Evolutionary conservation across 352 stramenopile genomes (phyloP), one percentile per base, ranked within the genome.

Genomic region (Phytophthora boehmeriae): DNA sequence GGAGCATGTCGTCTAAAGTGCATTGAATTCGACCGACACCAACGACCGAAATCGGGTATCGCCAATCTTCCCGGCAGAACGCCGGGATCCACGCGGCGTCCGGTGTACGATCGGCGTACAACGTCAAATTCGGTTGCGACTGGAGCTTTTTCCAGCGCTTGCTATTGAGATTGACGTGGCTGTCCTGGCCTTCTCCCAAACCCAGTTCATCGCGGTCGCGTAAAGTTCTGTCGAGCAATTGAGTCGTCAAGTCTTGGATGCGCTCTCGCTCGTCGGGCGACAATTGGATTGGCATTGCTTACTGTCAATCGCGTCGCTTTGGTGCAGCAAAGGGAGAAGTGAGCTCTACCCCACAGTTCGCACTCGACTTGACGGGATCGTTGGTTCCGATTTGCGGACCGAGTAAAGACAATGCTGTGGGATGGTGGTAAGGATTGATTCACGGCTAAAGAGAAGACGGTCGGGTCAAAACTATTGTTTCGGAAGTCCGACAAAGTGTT

Each of bases 131-230:
- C 10, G 46, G 19, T 9, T 64, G 45, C 3, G 60, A 49, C 34
- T 68, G 53, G 11, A 68, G 60, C 38, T 68, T 68, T 47, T 63
- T 68, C 60, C 60, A 68, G 6, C 54, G 60, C 13, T 22, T 56
- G 1, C 38, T 53, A n/a, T 68, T 41, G 28, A 68, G 41, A 4
- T 22, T 20, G 17, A 46, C 53, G 23, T 68, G 54, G 23, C 42
- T 47, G n/a, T n/a, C 47, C 6, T 28, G 39, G 46, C 51, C 14
- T 5, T 17, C 17, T 28, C 53, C 54, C n/a, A 68, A 45, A 13
- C 34, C 34, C 8, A 68, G 53, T 32, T 64, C 54, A 8, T 68
- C 60, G 13, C 45, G 63, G 30, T 68, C 60, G 39, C 41, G 41
- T 46, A 68, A 38, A 11, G 56, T 63, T 42, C 39, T 25, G 38